Evolutionary conservation across 371 early-diverging fungal species (phyloP).

Genomic region (Zopfochytrium polystomum): DNA sequence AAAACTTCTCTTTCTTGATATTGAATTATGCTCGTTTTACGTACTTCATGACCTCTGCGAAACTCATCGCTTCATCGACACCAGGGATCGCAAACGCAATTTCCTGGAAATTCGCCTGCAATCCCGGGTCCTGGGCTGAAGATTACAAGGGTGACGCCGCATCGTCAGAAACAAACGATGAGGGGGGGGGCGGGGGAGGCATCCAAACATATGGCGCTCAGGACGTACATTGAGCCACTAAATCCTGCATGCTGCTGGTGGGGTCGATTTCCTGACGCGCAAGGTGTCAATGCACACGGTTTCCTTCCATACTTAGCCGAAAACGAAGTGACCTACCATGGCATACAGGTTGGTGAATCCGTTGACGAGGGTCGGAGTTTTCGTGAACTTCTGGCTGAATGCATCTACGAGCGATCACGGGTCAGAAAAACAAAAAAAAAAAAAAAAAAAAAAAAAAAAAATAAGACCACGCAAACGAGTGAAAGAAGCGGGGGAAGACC

Average conservation of each 20-base stretch:
- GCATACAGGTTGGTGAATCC: constrained; percentile 93
- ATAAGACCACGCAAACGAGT: too few relatives aligned
- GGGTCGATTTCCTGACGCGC: constrained; percentile 92
- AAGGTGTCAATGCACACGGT: background rate
- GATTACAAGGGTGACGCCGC: background rate
- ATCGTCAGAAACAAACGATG: background rate
- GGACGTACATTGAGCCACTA: constrained; percentile 79
- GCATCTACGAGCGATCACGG: constrained; percentile 82
- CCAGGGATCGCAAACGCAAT: constrained; percentile 97
- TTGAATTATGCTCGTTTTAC: too few relatives aligned
- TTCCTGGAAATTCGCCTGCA: constrained; percentile 74
- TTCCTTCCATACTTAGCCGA: background rate
- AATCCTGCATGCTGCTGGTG: constrained; percentile 91
- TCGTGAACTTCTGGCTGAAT: constrained; percentile 96
- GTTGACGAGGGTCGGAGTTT: constrained; percentile 90
- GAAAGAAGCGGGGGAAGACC: too few relatives aligned
- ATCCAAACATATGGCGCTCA: background rate
- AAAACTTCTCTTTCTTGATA: too few relatives aligned
- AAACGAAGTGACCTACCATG: constrained; percentile 64
- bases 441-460: too few relatives aligned
- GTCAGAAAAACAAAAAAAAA: too few relatives aligned
- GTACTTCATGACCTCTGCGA: constrained; percentile 98
- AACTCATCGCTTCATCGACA: constrained; percentile 99
- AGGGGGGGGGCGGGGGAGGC: background rate
- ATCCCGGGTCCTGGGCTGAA: constrained; percentile 39